Conservation (phyloP, 768 basidiomycete genomes). For the Mycena leptocephala region DNA sequence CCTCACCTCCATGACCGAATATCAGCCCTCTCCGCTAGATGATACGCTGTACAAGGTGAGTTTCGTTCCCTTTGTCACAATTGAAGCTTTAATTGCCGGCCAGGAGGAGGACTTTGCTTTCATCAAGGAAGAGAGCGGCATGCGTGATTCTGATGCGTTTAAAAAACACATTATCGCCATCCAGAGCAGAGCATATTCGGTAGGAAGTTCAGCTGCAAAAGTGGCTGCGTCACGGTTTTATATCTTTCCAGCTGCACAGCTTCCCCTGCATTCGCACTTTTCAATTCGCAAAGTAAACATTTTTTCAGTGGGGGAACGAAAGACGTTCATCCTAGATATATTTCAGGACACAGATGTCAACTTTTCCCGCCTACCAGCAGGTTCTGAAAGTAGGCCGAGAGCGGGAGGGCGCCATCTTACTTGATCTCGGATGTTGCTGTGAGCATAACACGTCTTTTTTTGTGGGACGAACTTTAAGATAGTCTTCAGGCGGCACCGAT, state of each 20-base stretch:
- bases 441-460: slow-evolving; percentile 18
- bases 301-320: slow-evolving; percentile 29
- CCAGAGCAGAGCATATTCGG: slow-evolving; percentile 49
- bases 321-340: slow-evolving; percentile 49
- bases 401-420: slow-evolving; percentile 50
- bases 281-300: slow-evolving; percentile 45
- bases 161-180: slow-evolving; percentile 49
- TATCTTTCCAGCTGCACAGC: neutral
- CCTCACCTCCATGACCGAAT: no score
- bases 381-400: slow-evolving; percentile 46
- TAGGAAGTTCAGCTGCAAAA: slow-evolving; percentile 6
- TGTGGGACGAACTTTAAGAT: neutral
- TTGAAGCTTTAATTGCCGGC: neutral
- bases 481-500: slow-evolving; percentile 57
- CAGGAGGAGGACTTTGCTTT: slow-evolving; percentile 38
- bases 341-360: slow-evolving; percentile 49
- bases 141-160: slow-evolving; percentile 45
- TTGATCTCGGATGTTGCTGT: slow-evolving; percentile 65
- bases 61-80: neutral
- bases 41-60: slow-evolving; percentile 9
- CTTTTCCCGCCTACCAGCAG: slow-evolving; percentile 51
- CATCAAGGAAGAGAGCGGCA: slow-evolving; percentile 46
- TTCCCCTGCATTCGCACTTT: slow-evolving; percentile 38
- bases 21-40: neutral
- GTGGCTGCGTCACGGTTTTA: neutral